These are phyloP conservation scores for Beta corolliflora DNA, from an alignment of 179 eudicot genomes.

Conservation along the genomic window DNA sequence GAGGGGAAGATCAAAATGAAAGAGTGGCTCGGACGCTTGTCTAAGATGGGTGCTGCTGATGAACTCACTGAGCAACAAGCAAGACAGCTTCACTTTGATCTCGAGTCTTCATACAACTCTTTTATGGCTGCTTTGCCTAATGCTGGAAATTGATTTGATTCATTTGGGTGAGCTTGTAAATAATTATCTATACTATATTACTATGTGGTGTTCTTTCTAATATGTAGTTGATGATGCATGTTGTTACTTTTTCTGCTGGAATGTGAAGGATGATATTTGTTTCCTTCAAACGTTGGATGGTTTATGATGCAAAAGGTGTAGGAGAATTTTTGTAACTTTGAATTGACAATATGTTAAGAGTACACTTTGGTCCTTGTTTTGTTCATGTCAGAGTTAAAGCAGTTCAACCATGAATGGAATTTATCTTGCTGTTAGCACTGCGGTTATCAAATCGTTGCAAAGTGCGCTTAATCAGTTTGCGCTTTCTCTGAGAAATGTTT, in stretches of 20 bases:
- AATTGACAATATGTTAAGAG: slow-evolving; percentile 3
- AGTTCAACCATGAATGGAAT: neutral
- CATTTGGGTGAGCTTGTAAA: slow-evolving; percentile 43
- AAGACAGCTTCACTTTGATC: slow-evolving; percentile 88
- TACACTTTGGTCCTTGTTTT: slow-evolving; percentile 13
- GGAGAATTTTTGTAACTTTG: slow-evolving; percentile 2
- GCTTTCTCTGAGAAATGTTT: neutral
- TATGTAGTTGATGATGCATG: slow-evolving; percentile 23
- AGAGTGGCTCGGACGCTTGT: slow-evolving; percentile 77
- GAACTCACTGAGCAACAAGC: slow-evolving; percentile 93
- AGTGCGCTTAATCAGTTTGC: neutral
- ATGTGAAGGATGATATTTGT: slow-evolving; percentile 7
- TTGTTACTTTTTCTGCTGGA: slow-evolving; percentile 3
- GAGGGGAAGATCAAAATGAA: slow-evolving; percentile 85
- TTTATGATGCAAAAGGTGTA: neutral
- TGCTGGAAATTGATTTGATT: slow-evolving; percentile 63
- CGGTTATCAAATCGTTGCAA: neutral
- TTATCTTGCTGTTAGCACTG: neutral
- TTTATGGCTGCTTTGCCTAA: slow-evolving; percentile 89
- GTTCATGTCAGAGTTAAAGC: neutral
- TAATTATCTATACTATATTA: slow-evolving; percentile 14
- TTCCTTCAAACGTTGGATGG: neutral
- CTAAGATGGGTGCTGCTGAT: slow-evolving; percentile 92
- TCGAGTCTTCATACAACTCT: slow-evolving; percentile 91
- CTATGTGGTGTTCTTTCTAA: slow-evolving; percentile 7